Conservation (phyloP, 345 rosid genomes). For the Salix suchowensis region DNA sequence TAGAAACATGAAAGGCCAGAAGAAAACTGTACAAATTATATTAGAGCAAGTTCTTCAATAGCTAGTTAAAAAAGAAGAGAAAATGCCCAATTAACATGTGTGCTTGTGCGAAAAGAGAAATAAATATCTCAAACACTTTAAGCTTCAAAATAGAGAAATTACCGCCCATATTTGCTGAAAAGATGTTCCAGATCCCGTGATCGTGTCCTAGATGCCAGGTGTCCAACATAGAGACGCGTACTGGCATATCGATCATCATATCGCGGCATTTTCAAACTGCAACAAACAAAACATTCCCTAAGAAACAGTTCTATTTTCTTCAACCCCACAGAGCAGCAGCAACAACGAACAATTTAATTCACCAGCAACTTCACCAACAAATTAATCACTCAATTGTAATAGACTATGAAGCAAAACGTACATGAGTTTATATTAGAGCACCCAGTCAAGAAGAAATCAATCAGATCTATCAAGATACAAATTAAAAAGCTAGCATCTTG, state of each 20-base stretch:
- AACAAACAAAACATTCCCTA: neutral
- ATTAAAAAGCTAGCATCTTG: neutral
- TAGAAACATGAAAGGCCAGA: neutral
- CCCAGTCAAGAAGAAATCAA: neutral
- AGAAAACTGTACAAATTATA: neutral
- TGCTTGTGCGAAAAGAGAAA: neutral
- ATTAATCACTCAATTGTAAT: neutral
- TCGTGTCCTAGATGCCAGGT: slow-evolving; percentile 56
- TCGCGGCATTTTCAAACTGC: slow-evolving; percentile 59
- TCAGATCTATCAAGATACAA: neutral
- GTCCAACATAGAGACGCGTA: slow-evolving; percentile 76
- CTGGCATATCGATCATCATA: slow-evolving; percentile 62
- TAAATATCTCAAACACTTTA: neutral
- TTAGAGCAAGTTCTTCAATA: neutral
- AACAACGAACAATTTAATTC: neutral
- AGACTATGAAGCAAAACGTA: neutral
- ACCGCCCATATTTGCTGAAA: slow-evolving; percentile 80
- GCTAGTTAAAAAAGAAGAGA: neutral
- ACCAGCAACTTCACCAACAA: neutral
- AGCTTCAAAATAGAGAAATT: neutral
- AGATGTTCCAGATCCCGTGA: slow-evolving; percentile 69
- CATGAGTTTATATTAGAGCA: neutral
- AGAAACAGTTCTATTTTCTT: neutral
- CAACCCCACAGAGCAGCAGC: neutral
- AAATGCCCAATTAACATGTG: neutral